Conservation (phyloP, 2,329 filamentous ascomycete genomes). For the Chaetomium olivaceum region DNA sequence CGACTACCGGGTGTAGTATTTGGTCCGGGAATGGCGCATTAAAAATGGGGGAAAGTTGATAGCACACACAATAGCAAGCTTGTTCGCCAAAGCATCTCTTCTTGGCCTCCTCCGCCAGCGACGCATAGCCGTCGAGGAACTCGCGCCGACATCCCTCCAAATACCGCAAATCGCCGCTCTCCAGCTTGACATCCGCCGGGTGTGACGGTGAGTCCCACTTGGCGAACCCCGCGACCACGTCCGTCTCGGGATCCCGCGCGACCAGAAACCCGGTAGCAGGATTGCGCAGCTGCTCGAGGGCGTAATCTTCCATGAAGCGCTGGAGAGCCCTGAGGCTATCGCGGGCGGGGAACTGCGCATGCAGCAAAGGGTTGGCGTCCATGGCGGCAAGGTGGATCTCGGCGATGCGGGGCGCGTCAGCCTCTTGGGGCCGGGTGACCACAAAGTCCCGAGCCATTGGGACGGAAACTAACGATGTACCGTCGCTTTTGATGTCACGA, state of each 20-base stretch:
- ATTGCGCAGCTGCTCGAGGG: constrained; percentile 35
- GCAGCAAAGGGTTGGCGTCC: constrained; percentile 43
- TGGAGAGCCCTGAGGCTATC: constrained; percentile 37
- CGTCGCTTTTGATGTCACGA: background rate
- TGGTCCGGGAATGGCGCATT: background rate
- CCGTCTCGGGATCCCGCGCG: constrained; percentile 37
- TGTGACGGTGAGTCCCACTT: constrained; percentile 40
- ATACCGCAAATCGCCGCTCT: constrained; percentile 26
- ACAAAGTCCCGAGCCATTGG: constrained; percentile 23
- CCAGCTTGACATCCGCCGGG: constrained; percentile 28
- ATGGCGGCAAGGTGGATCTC: constrained; percentile 44
- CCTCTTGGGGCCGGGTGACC: constrained; percentile 18
- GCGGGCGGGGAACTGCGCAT: constrained; percentile 43
- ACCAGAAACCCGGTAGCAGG: constrained; percentile 38
- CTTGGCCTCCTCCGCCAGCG: constrained; percentile 37
- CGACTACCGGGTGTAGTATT: background rate
- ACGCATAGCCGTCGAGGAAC: constrained; percentile 41
- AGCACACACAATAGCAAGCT: constrained; percentile 43
- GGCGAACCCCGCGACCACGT: constrained; percentile 39
- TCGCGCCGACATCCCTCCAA: constrained; percentile 37
- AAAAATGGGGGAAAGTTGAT: background rate
- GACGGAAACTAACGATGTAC: background rate
- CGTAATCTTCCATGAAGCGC: constrained; percentile 38
- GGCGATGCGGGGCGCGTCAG: constrained; percentile 33
- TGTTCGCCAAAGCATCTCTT: constrained; percentile 35